phyloP scores from a whole-genome alignment of 441 rosid species.

The Codiaeum variegatum region DNA sequence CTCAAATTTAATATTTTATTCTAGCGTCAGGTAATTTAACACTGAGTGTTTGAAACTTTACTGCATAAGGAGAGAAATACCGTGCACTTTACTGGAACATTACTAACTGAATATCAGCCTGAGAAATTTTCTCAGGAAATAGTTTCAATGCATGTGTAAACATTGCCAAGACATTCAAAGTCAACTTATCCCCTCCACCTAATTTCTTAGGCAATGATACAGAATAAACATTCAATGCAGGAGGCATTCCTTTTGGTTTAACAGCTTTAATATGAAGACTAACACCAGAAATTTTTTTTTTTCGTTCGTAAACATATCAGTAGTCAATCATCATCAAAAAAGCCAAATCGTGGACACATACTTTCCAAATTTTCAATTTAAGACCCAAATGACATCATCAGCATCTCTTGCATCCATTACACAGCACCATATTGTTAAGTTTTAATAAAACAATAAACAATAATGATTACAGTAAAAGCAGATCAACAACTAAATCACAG shows the following conservation, averaged over 20 bases:
- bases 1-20: too few species aligned
- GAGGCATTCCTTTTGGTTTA: slow-evolving; percentile 53
- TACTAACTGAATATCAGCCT: slow-evolving; percentile 83
- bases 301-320: slow-evolving; percentile 73
- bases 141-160: slow-evolving; percentile 65
- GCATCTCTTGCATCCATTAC: too few species aligned
- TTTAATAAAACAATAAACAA: too few species aligned
- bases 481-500: too few species aligned
- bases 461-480: too few species aligned
- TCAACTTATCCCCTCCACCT: slow-evolving; percentile 52
- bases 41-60: slow-evolving; percentile 65
- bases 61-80: slow-evolving; percentile 72
- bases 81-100: slow-evolving; percentile 70
- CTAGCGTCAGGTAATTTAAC: slow-evolving; percentile 67
- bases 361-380: too few species aligned
- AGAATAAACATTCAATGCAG: slow-evolving; percentile 50
- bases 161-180: slow-evolving; percentile 57
- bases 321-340: slow-evolving; percentile 45
- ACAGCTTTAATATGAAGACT: slow-evolving; percentile 44
- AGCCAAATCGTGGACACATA: too few species aligned
- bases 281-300: slow-evolving; percentile 38
- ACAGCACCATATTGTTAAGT: too few species aligned
- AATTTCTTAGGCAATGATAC: slow-evolving; percentile 60
- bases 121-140: slow-evolving; percentile 83
- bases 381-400: too few species aligned